Base-by-base conservation (phyloP, 139 green algal genomes). In the Volvox africanus region DNA sequence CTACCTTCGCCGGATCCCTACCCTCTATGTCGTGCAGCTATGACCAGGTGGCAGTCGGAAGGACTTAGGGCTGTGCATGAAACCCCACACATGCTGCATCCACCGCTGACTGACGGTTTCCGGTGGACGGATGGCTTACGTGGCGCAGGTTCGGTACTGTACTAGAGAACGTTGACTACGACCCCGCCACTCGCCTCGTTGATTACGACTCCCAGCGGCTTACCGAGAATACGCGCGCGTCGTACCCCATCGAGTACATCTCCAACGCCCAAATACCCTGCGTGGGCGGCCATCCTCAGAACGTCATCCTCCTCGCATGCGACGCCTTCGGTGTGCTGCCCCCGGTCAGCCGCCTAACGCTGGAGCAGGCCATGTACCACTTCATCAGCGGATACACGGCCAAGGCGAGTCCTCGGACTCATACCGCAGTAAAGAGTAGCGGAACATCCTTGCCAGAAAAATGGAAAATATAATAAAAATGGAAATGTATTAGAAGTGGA, bases 301-400 rank as follows among this genome's bases (percentile, higher is more conserved):
- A 98, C 92, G 94, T 99, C 36, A 92, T 96, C 18, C 89, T 96
- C 86, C 93, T 96, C 69, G 94, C 93, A 77, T 96, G 94, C 82
- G 93, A 95, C 92, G 98, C 98, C 11, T 99, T 99, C 93, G 98
- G 98, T 33, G 97, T 99, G 89, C 95, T 99, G 92, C 97, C 97
- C 0, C 97, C 97, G 22, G 96, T 99, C 30, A 93, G 91, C 77
- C 95, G 94, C 78, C 96, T 99, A 28, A 98, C 94, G 28, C 92
- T 90, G 37, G 96, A 97, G 91, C 98, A 99, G 93, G 98, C 97
- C 44, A 99, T 99, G 98, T 99, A 99, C 93, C 97, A 99, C 90
- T 99, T 99, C 92, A 97, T 99, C 83, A 96, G 88, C 18, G 98
- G 98, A 24, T 99, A 99, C 96, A 99, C 98, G 5, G 96, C 97